These are phyloP conservation scores for Gaeumannomyces tritici DNA, from an alignment of 2,329 filamentous ascomycete species.

Conservation along the genomic window DNA sequence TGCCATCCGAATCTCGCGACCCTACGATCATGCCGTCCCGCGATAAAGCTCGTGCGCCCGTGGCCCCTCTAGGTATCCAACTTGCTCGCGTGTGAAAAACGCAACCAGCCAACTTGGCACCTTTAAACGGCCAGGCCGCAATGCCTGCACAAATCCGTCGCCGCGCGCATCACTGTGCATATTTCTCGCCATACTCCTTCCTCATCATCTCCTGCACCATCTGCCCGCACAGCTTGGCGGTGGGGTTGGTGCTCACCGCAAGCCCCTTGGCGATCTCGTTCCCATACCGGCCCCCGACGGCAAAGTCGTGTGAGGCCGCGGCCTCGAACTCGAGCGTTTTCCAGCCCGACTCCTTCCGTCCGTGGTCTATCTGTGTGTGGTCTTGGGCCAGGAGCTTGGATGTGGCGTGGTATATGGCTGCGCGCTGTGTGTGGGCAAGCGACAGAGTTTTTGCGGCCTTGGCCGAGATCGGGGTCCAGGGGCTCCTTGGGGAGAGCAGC, in stretches of 20 bases:
- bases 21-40: background rate
- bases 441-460: slow-evolving; percentile 57
- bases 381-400: slow-evolving; percentile 36
- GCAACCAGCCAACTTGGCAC: background rate
- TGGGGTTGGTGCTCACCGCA: slow-evolving; percentile 57
- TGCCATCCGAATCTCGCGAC: too few species aligned
- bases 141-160: background rate
- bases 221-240: slow-evolving; percentile 58
- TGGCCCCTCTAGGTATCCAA: background rate
- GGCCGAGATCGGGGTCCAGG: slow-evolving; percentile 47
- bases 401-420: slow-evolving; percentile 51
- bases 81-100: background rate
- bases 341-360: slow-evolving; percentile 38
- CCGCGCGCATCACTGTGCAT: background rate
- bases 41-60: background rate
- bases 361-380: slow-evolving; percentile 25
- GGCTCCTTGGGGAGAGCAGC: slow-evolving; percentile 44
- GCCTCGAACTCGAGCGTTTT: slow-evolving; percentile 48
- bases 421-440: slow-evolving; percentile 63
- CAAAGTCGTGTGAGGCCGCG: slow-evolving; percentile 52
- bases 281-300: slow-evolving; percentile 54
- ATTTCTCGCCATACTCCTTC: slow-evolving; percentile 46
- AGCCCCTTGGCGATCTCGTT: slow-evolving; percentile 56
- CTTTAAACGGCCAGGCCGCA: background rate
- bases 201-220: slow-evolving; percentile 62